phyloP scores from a whole-genome alignment of 345 rosid species.

The Acer campestre region DNA sequence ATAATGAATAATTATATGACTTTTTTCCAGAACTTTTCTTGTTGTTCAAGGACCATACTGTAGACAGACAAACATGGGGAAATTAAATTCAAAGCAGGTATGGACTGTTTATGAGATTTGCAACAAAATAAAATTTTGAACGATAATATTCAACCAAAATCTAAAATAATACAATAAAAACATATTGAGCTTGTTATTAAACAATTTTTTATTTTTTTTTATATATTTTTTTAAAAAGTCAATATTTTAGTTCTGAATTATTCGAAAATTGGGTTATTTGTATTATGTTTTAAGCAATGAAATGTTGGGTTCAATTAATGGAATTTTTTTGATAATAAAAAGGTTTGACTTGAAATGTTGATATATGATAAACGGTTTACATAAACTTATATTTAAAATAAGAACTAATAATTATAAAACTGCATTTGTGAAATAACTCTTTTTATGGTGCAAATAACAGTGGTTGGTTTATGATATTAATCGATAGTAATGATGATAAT shows the following conservation, averaged over 20 bases:
- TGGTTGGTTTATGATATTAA: not conserved
- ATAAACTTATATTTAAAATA: too few relatives aligned
- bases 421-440: not conserved
- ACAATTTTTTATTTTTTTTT: too few relatives aligned
- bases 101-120: not conserved
- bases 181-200: not conserved
- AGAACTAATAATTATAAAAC: not conserved
- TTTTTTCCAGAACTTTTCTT: constrained; percentile 6
- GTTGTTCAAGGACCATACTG: not conserved
- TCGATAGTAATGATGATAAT: too few relatives aligned
- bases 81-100: not conserved
- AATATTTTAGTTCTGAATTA: not conserved
- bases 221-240: too few relatives aligned
- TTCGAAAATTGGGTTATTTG: not conserved
- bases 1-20: not conserved
- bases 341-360: not conserved
- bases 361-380: not conserved
- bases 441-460: not conserved
- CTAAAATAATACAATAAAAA: not conserved
- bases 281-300: not conserved
- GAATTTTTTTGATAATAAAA: too few relatives aligned
- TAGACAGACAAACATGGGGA: not conserved
- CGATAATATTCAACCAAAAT: not conserved
- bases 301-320: not conserved
- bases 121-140: not conserved